Base-by-base conservation (phyloP, 2,329 filamentous ascomycete genomes). In the Leptosphaerulina australis region DNA sequence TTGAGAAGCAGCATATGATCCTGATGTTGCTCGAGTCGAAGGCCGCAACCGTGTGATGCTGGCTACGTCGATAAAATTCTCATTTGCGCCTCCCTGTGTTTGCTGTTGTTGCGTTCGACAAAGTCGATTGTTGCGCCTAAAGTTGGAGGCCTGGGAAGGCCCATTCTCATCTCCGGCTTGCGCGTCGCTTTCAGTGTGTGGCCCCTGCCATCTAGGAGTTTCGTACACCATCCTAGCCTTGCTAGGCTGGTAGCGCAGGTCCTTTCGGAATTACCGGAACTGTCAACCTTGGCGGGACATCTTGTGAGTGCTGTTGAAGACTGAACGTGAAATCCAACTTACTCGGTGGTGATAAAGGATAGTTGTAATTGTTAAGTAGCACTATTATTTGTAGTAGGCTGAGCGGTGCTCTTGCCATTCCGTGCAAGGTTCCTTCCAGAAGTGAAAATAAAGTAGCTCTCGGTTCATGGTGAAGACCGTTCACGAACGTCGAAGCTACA, bases 191-290 rank as follows among this genome's bases (percentile, higher is more conserved):
- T 43, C 12, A 30, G 31, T 26, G 37, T 25, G 41, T 51, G 43
- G 30, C 41, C 48, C 48, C 30, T 51, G 48, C 48, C 31, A 33
- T 36, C 36, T 51, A 37, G 41, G 26, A 36, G 29, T 21, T 29
- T 35, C 30, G 14, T 17, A 26, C 35, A 33, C 37, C 48, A 46
- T 46, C 37, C 30, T 51, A 51, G 41, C 48, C 25, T 15, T n/a
- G 24, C 20, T 36, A 18, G 40, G 41, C 31, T 46, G 48, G 48
- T 51, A 37, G 48, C 48, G 43, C 26, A 40, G 43, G 41, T 45
- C 37, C 25, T 43, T 30, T 51, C 48, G 48, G 48, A 41, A 45
- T 31, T 20, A 10, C 36, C 48, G 48, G 48, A 35, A 51, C 41
- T 33, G 37, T 33, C 31, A 37, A 33, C 24, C 36, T 51, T 46